Conservation (phyloP, 495 filamentous ascomycete species). For the Glutinoglossum americanum region DNA sequence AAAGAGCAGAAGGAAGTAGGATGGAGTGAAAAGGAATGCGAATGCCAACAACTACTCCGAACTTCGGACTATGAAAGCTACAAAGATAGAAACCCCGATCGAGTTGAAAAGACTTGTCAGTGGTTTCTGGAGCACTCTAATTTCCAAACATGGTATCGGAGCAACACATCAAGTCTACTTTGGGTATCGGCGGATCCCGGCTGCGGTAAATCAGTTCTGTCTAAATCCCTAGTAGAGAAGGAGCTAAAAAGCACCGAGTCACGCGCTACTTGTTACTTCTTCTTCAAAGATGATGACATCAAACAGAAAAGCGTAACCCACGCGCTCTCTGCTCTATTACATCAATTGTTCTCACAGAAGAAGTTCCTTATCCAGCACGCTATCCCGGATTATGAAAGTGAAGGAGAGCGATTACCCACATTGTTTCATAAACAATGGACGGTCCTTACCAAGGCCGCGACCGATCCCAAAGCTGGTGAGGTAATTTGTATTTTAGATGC, state of each 20-base stretch:
- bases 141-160: slow-evolving; percentile 17
- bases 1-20: neutral
- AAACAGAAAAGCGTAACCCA: slow-evolving; percentile 20
- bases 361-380: slow-evolving; percentile 14
- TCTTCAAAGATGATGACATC: slow-evolving; percentile 32
- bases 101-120: slow-evolving; percentile 19
- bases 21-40: neutral
- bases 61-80: slow-evolving; percentile 15
- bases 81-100: slow-evolving; percentile 20
- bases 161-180: slow-evolving; percentile 12
- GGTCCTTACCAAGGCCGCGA: slow-evolving; percentile 6
- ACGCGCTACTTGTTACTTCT: slow-evolving; percentile 27
- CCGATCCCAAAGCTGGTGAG: slow-evolving; percentile 19
- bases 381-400: slow-evolving; percentile 12
- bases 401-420: slow-evolving; percentile 10
- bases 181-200: slow-evolving; percentile 33
- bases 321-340: slow-evolving; percentile 25
- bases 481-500: slow-evolving; percentile 30
- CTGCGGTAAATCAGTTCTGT: slow-evolving; percentile 22
- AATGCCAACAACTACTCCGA: neutral
- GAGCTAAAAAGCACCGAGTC: slow-evolving; percentile 9
- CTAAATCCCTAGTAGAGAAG: slow-evolving; percentile 22
- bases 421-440: slow-evolving; percentile 21
- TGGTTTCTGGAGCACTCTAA: slow-evolving; percentile 19
- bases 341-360: slow-evolving; percentile 23